A percentile compares a stretch with the other conserved stretches of the same genome.
Evolutionary conservation across 192 early-diverging fungal species (phyloP).

Genomic region (Gigaspora rosea): DNA sequence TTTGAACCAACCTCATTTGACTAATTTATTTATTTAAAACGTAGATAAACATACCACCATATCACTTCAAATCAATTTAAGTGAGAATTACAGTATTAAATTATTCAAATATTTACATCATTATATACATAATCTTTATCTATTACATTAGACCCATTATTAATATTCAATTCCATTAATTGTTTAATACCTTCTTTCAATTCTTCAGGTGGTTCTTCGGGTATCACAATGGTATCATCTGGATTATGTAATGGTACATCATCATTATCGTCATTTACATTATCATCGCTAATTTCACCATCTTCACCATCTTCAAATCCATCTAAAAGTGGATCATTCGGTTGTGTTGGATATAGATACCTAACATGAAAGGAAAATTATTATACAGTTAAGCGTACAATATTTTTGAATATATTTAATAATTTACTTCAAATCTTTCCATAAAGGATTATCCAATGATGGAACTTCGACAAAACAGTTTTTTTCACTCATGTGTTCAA

Average conservation of each 20-base stretch:
- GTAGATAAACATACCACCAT: too few species aligned
- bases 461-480: slow-evolving; percentile 57
- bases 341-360: slow-evolving; percentile 77
- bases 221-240: background rate
- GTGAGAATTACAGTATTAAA: too few species aligned
- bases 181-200: background rate
- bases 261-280: slow-evolving; percentile 38
- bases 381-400: background rate
- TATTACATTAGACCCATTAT: too few species aligned
- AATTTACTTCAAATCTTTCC: slow-evolving; percentile 71
- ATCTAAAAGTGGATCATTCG: slow-evolving; percentile 85
- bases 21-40: too few species aligned
- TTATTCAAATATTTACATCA: too few species aligned
- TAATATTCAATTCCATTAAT: background rate
- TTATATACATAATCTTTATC: too few species aligned
- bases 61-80: too few species aligned
- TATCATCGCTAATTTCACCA: slow-evolving; percentile 62
- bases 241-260: slow-evolving; percentile 5
- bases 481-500: slow-evolving; percentile 62
- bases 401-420: background rate
- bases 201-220: slow-evolving; percentile 9
- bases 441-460: slow-evolving; percentile 57
- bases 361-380: slow-evolving; percentile 27
- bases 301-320: slow-evolving; percentile 73
- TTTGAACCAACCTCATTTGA: too few species aligned